Evolutionary conservation across 2,329 filamentous ascomycete genomes (phyloP).

Genomic region (Diaporthe amygdali): DNA sequence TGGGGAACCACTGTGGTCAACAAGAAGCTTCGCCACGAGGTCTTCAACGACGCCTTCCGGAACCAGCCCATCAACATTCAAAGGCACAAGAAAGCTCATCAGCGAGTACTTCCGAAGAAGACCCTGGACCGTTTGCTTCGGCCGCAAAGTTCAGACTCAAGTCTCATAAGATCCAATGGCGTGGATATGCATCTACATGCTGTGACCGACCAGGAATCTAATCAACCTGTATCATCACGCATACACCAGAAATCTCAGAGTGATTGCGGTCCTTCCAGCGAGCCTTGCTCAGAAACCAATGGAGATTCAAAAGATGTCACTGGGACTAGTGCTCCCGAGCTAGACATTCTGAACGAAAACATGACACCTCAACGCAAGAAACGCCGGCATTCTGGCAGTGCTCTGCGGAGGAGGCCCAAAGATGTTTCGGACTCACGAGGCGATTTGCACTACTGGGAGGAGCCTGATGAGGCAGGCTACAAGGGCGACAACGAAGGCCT

Average conservation of each 20-base stretch:
- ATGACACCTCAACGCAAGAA: conserved; percentile 53
- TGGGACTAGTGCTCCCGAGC: conserved; percentile 69
- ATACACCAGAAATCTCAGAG: conserved; percentile 31
- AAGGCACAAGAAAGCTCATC: conserved; percentile 73
- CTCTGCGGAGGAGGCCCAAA: conserved; percentile 74
- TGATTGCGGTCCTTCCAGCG: conserved; percentile 30
- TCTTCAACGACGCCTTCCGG: conserved; percentile 89
- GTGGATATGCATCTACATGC: background rate
- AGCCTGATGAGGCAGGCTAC: conserved; percentile 84
- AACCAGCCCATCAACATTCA: conserved; percentile 84
- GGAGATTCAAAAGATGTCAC: conserved; percentile 59
- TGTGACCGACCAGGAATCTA: background rate
- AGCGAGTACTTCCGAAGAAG: conserved; percentile 66
- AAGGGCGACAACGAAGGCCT: conserved; percentile 67
- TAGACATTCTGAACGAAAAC: conserved; percentile 55
- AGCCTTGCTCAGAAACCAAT: conserved; percentile 40
- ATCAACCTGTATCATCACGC: conserved; percentile 6
- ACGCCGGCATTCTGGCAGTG: conserved; percentile 86
- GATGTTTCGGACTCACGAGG: conserved; percentile 75
- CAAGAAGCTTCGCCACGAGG: conserved; percentile 83
- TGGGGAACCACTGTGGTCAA: conserved; percentile 96
- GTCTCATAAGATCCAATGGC: conserved; percentile 33
- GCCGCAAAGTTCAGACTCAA: conserved; percentile 51
- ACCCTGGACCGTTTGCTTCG: conserved; percentile 51
- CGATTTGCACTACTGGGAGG: conserved; percentile 89